Conservation (phyloP, 306 rosid species). For the Quillaja saponaria region DNA sequence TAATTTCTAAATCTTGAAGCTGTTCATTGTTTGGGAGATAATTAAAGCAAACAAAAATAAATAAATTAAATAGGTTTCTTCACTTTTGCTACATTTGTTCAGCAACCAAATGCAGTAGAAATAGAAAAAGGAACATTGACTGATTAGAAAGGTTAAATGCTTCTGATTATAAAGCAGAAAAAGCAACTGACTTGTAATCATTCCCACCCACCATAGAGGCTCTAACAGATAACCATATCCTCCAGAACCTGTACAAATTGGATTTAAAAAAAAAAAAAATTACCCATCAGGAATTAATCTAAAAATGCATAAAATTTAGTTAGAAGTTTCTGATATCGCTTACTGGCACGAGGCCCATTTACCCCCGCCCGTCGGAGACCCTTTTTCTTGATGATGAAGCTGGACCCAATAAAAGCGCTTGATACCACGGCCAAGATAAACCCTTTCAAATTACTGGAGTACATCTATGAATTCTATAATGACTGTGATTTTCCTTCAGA, state of each 20-base stretch:
- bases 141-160: not conserved
- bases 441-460: constrained; percentile 67
- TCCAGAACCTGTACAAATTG: constrained; percentile 58
- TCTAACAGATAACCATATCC: constrained; percentile 82
- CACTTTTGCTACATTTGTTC: not conserved
- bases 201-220: constrained; percentile 95
- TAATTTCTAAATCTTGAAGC: too few species aligned
- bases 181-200: constrained; percentile 68
- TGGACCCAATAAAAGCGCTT: constrained; percentile 83
- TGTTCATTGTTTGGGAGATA: not conserved
- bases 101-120: not conserved
- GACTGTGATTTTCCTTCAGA: not conserved
- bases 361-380: constrained; percentile 72
- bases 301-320: too few species aligned
- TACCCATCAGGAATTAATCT: not conserved
- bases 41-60: not conserved
- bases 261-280: not conserved
- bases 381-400: constrained; percentile 86
- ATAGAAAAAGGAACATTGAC: not conserved
- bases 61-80: not conserved
- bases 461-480: constrained; percentile 36
- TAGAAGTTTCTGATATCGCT: not conserved
- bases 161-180: not conserved
- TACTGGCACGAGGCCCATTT: constrained; percentile 67
- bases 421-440: constrained; percentile 68